Evolutionary conservation across 306 rosid species (phyloP).

Genomic region (Ormosia emarginata): DNA sequence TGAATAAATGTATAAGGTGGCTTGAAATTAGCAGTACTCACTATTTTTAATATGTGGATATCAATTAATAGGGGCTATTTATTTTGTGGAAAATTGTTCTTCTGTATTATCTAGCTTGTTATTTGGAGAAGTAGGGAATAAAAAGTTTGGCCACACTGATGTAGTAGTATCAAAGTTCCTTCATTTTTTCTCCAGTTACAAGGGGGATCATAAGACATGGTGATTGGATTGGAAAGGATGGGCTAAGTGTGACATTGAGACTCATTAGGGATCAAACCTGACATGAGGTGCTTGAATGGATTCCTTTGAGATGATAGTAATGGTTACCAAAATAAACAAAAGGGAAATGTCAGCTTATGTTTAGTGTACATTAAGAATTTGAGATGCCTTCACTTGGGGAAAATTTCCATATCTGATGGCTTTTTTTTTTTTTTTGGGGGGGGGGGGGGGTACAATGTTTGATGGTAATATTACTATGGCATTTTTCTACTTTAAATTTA

Average conservation of each 20-base stretch:
- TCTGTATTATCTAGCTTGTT: not conserved
- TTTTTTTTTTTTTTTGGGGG: too few relatives aligned
- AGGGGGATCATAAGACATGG: not conserved
- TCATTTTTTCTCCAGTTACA: not conserved
- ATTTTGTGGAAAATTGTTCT: not conserved
- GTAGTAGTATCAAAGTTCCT: not conserved
- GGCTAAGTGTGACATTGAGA: not conserved
- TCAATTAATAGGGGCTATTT: not conserved
- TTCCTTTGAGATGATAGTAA: conserved; percentile 1
- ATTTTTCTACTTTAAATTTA: not conserved
- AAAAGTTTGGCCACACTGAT: not conserved
- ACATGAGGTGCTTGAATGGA: not conserved
- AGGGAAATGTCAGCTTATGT: not conserved
- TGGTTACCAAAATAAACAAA: not conserved
- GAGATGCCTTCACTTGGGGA: not conserved
- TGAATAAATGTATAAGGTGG: not conserved
- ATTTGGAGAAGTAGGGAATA: not conserved
- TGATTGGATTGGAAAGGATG: not conserved
- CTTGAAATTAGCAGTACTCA: not conserved
- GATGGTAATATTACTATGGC: not conserved
- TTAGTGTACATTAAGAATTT: not conserved
- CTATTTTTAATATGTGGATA: not conserved
- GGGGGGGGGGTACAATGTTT: not conserved
- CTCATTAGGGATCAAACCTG: not conserved
- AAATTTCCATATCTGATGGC: not conserved